Evolutionary conservation across 345 rosid species (phyloP), one percentile per base, ranked within the genome.

Genomic region (Brassica juncea): DNA sequence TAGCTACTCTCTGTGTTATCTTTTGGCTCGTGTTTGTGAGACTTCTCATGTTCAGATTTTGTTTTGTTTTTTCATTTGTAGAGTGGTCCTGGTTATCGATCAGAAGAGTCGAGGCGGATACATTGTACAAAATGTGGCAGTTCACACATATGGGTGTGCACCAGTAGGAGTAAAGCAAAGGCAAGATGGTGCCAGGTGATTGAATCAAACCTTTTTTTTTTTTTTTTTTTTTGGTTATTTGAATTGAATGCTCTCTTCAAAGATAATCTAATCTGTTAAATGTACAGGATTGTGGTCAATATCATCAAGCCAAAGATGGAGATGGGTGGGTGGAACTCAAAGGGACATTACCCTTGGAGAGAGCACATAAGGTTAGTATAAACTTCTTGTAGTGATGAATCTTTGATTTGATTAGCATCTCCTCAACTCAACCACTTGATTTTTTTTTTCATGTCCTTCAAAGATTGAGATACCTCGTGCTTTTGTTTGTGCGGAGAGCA

Each of bases 281-380:
- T 74, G 65, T 82, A 39, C 47, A 95, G 99, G 98, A 95, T 85
- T 95, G 99, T 80, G 84, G 97, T 73, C 97, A 90, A 73, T 88
- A 93, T 82, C 99, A 95, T 88, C 93, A 91, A 84, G 98, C 99
- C 8, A 95, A 95, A 81, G 99, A 95, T 84, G 99, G 99, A 70
- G 99, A 95, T 88, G 99, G 99, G 68, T 95, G 99, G 99, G 91
- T 95, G 42, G 99, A 95, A 77, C 89, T 88, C 84, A 92, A 87
- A 86, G 99, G 97, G 32, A 88, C 99, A 2, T 83, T 95, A 89
- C 89, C 85, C 12, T 95, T 90, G 63, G 91, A 89, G 80, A 86
- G 80, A 84, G 89, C 87, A 55, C 97, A 89, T 66, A 93, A 89
- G 92, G 98, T 93, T 82, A 27, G 57, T 0, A 4, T 21, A 66